Evolutionary conservation across 805 yeast genomes (phyloP).

Genomic region (Saturnispora saitoi): DNA sequence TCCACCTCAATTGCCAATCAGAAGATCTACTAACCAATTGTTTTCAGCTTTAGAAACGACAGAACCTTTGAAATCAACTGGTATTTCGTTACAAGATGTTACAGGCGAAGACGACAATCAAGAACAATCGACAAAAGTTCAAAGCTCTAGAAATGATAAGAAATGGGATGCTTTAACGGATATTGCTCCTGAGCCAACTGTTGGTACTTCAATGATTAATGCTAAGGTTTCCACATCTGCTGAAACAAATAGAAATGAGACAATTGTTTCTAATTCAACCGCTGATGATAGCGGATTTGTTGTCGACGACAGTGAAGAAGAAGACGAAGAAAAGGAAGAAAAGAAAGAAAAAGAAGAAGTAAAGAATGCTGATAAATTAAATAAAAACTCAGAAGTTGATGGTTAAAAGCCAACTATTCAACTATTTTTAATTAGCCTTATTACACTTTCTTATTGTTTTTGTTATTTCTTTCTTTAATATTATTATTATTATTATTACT

Average conservation of each 20-base stretch:
- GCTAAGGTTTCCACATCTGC: not conserved
- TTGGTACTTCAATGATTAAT: constrained; percentile 3
- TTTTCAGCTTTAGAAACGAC: constrained; percentile 1
- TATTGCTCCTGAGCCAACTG: constrained; percentile 33
- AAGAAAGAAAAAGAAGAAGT: not conserved
- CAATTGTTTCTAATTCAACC: not conserved
- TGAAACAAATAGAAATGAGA: not conserved
- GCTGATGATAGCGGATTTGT: constrained; percentile 39
- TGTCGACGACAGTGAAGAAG: constrained; percentile 45
- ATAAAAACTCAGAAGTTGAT: not conserved
- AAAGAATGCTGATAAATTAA: not conserved
- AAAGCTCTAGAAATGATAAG: constrained; percentile 17
- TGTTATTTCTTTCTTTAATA: not conserved
- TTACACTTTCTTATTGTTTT: not conserved
- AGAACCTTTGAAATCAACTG: not conserved
- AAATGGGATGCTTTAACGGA: constrained; percentile 39
- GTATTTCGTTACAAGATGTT: constrained; percentile 3
- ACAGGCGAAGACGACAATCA: constrained; percentile 2
- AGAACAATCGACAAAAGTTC: not conserved
- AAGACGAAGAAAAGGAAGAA: constrained; percentile 20
- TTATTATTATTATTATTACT: not conserved
- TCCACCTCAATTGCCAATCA: constrained; percentile 4
- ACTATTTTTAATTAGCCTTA: not conserved
- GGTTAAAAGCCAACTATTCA: not conserved
- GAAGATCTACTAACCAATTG: constrained; percentile 15